phyloP scores from a whole-genome alignment of 2,329 filamentous ascomycete genomes.

The Eurotiales sp. region DNA sequence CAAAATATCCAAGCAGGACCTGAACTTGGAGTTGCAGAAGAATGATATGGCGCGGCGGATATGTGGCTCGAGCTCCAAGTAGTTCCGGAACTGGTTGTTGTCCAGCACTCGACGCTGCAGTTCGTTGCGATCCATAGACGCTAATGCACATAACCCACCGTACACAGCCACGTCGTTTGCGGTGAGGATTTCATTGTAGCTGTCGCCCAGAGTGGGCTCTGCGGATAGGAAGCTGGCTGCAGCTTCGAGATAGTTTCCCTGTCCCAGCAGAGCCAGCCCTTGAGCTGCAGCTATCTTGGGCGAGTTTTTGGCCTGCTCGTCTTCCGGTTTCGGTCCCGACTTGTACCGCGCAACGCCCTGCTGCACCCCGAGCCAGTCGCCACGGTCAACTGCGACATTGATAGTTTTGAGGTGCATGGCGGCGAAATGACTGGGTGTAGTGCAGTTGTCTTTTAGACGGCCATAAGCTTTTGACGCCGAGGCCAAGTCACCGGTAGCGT shows the following conservation, averaged over 20 bases:
- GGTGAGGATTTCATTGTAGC: conserved; percentile 68
- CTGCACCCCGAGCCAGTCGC: conserved; percentile 69
- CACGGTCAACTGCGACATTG: conserved; percentile 69
- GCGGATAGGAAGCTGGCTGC: conserved; percentile 67
- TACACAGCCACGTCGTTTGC: conserved; percentile 90
- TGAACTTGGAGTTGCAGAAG: conserved; percentile 89
- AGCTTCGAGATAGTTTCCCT: conserved; percentile 60
- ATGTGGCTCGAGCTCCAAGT: conserved; percentile 89
- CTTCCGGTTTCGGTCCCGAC: conserved; percentile 51
- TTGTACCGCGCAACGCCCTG: conserved; percentile 57
- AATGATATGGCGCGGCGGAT: conserved; percentile 84
- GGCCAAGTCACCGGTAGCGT: conserved; percentile 69
- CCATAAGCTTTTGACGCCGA: conserved; percentile 73
- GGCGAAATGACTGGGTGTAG: conserved; percentile 74
- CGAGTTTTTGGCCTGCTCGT: conserved; percentile 55
- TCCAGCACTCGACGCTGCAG: conserved; percentile 75
- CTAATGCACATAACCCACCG: conserved; percentile 82
- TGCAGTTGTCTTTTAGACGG: conserved; percentile 88
- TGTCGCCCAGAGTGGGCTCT: conserved; percentile 54
- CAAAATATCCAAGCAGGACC: conserved; percentile 75
- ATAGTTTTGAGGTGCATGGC: conserved; percentile 79
- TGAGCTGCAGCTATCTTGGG: conserved; percentile 63
- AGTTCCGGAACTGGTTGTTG: conserved; percentile 74
- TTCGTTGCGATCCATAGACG: conserved; percentile 76
- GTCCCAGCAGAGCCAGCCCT: conserved; percentile 59